A percentile compares a stretch with the other conserved stretches of the same genome.
Evolutionary conservation across 2,329 filamentous ascomycete species (phyloP).

Genomic region (Colletotrichum truncatum): DNA sequence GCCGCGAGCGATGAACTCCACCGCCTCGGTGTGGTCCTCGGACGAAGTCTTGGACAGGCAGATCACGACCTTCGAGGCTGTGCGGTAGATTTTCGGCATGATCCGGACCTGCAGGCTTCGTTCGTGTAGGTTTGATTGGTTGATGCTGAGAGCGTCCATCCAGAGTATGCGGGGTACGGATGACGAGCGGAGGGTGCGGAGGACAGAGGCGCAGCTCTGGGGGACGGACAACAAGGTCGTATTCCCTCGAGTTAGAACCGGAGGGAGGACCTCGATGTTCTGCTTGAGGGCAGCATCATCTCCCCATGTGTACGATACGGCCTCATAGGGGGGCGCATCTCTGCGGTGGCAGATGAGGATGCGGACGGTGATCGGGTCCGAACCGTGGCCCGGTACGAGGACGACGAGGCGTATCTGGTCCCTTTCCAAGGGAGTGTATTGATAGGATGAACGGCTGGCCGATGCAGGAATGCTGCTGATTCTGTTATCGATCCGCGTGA

Average conservation of each 20-base stretch:
- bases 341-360: neutral
- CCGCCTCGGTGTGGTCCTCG: slow-evolving; percentile 23
- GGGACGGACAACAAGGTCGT: neutral
- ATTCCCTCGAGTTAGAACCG: neutral
- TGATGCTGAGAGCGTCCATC: slow-evolving; percentile 38
- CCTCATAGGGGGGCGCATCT: neutral
- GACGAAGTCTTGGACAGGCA: slow-evolving; percentile 28
- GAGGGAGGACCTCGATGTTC: neutral
- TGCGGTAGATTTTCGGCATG: slow-evolving; percentile 35
- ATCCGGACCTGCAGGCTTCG: slow-evolving; percentile 34
- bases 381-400: neutral
- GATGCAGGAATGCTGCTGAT: neutral
- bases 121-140: slow-evolving; percentile 33
- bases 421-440: neutral
- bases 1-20: neutral
- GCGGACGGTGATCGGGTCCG: neutral
- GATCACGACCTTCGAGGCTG: slow-evolving; percentile 34
- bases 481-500: too few species aligned
- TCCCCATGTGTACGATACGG: neutral
- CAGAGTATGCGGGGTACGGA: slow-evolving; percentile 26
- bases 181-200: neutral
- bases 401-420: neutral
- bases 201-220: neutral
- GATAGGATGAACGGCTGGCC: neutral
- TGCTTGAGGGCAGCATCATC: neutral